Base-by-base conservation (phyloP, 441 rosid species). In the Erysimum cheiri region DNA sequence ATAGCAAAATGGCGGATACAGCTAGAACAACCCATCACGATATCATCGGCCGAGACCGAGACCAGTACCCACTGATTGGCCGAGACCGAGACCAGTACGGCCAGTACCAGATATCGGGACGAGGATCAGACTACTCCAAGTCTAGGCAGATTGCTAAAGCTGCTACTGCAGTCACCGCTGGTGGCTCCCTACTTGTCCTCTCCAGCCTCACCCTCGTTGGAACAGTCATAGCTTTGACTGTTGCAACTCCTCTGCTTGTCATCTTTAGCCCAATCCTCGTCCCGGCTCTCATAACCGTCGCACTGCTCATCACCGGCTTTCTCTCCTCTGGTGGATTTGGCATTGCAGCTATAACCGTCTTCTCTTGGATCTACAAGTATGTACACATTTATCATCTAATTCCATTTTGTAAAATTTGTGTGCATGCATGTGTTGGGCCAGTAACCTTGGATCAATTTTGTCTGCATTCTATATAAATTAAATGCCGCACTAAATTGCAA, bases 341-440 rank as follows among this genome's bases (percentile, higher is more conserved):
- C 1, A 78, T 87, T 1, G 97, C 92, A 0, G 93, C 96, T 0
- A 54, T 89, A 13, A 74, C 90, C 6, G 91, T 84, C 50, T 75
- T 93, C 74, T 82, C 97, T 14, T 93, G 98, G 98, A 85, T 93
- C 60, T 93, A 91, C 78, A 81, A 82, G 94, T 87, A 77, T n/a
- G 62, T 2, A 15, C 13, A 11, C 46, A 19, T 49, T 5, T 36
- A 11, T 19, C 37, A 17, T 56, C 31, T 31, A 39, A 0, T 13
- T 46, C 3, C 2, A 5, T 11, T 7, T 19, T 56, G 19, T 57
- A n/a, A 3, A 13, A 3, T 29, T 0, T 56, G 24, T 61, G 43
- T 35, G 29, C 48, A 41, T 43, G 44, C 14, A 67, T 39, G 60
- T 37, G 15, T 17, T 7, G 4, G 11, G 41, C 12, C 29, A 29